Conservation (phyloP, 2,329 filamentous ascomycete species). For the Clarireedia monteithiana region DNA sequence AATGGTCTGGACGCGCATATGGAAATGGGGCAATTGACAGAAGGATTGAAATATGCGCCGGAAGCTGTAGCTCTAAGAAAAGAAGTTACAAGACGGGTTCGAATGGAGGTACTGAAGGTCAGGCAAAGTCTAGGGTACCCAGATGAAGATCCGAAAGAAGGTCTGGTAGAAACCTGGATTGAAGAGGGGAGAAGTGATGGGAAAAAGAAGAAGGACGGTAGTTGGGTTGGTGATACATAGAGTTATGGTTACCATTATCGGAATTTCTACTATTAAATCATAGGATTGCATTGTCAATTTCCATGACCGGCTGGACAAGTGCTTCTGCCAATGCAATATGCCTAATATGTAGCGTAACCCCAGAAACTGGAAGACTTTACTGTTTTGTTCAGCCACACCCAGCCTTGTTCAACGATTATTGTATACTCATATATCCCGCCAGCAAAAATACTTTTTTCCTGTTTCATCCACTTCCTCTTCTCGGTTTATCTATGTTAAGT, state of each 20-base stretch:
- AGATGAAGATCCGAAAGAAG: conserved; percentile 72
- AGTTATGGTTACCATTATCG: not conserved
- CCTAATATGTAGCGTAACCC: too few relatives aligned
- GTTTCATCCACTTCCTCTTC: too few relatives aligned
- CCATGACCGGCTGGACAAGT: too few relatives aligned
- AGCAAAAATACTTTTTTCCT: too few relatives aligned
- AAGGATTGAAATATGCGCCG: conserved; percentile 57
- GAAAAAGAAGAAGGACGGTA: conserved; percentile 15
- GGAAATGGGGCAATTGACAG: conserved; percentile 52
- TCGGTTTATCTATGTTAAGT: too few relatives aligned
- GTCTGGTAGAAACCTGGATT: conserved; percentile 74
- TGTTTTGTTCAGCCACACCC: too few relatives aligned
- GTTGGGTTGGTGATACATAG: conserved; percentile 13
- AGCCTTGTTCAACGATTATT: too few relatives aligned
- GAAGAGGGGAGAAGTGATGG: conserved; percentile 27
- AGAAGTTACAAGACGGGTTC: conserved; percentile 71
- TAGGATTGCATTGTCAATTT: too few relatives aligned
- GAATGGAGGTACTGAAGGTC: conserved; percentile 74
- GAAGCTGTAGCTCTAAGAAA: conserved; percentile 72
- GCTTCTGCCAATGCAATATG: too few relatives aligned
- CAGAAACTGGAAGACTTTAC: too few relatives aligned
- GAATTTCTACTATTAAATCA: too few relatives aligned
- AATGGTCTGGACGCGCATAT: conserved; percentile 27
- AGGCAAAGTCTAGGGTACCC: conserved; percentile 59
- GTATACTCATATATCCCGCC: too few relatives aligned